These are phyloP conservation scores for Bothia castanella DNA, from an alignment of 1,284 basidiomycete genomes.

Conservation along the genomic window DNA sequence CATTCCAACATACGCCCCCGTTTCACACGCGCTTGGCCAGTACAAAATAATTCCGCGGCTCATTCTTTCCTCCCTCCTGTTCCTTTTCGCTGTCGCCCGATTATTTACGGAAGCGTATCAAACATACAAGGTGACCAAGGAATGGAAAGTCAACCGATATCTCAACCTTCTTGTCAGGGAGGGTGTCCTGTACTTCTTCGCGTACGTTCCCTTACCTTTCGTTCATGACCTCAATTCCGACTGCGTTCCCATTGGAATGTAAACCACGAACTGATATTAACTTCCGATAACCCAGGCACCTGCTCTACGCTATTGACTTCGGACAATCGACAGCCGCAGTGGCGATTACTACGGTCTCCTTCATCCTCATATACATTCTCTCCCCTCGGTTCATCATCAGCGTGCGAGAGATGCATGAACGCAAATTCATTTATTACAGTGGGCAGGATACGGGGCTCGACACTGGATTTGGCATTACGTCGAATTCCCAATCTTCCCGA, in stretches of 20 bases:
- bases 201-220: slow-evolving; percentile 11
- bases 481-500: not conserved
- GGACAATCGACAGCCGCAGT: not conserved
- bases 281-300: slow-evolving; percentile 8
- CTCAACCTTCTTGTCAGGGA: slow-evolving; percentile 16
- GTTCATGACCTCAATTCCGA: not conserved
- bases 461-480: slow-evolving; percentile 16
- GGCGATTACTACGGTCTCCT: not conserved
- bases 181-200: slow-evolving; percentile 16
- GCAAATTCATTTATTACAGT: not conserved
- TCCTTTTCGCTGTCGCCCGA: slow-evolving; percentile 12
- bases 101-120: slow-evolving; percentile 12
- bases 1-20: not conserved
- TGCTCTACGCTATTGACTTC: slow-evolving; percentile 18
- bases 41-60: slow-evolving; percentile 18
- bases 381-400: slow-evolving; percentile 23
- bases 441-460: slow-evolving; percentile 8
- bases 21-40: slow-evolving; percentile 3
- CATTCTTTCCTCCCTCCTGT: slow-evolving; percentile 19
- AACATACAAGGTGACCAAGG: slow-evolving; percentile 10
- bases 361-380: slow-evolving; percentile 13
- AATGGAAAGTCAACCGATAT: slow-evolving; percentile 19
- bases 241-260: not conserved
- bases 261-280: not conserved
- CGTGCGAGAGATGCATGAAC: slow-evolving; percentile 14